Evolutionary conservation across 306 rosid species (phyloP).

Genomic region (Abrus precatorius): DNA sequence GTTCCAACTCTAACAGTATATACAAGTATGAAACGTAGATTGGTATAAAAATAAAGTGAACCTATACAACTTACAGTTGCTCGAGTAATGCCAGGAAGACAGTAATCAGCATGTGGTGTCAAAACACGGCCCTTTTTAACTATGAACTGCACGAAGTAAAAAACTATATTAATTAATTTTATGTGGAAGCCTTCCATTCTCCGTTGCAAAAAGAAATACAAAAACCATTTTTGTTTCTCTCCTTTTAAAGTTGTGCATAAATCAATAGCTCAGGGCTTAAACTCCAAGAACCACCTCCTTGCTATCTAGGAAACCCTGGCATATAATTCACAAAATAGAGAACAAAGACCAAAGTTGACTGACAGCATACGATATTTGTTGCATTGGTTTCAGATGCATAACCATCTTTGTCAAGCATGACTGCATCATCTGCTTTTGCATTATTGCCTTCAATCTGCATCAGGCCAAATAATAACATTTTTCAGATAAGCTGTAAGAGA

Average conservation of each 20-base stretch:
- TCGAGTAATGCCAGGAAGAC: constrained; percentile 92
- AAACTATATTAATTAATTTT: too few relatives aligned
- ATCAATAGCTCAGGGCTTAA: background rate
- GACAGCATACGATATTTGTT: constrained; percentile 75
- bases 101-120: constrained; percentile 90
- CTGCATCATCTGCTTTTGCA: constrained; percentile 44
- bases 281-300: constrained; percentile 18
- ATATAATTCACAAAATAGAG: constrained; percentile 28
- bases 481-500: constrained; percentile 2
- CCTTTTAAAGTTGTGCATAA: background rate
- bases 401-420: constrained; percentile 57
- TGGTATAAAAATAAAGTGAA: constrained; percentile 13
- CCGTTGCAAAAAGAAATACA: background rate
- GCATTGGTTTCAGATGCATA: constrained; percentile 90
- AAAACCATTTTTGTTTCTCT: background rate
- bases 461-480: constrained; percentile 22
- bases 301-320: constrained; percentile 9
- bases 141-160: constrained; percentile 64
- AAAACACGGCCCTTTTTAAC: constrained; percentile 78
- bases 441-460: constrained; percentile 40
- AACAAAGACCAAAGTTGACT: constrained; percentile 28
- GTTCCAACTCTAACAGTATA: background rate
- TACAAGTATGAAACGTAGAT: background rate
- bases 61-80: constrained; percentile 67
- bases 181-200: background rate